Evolutionary conservation across 805 yeast species (phyloP), one percentile per base, ranked within the genome.

Genomic region (Candida mattraensis): DNA sequence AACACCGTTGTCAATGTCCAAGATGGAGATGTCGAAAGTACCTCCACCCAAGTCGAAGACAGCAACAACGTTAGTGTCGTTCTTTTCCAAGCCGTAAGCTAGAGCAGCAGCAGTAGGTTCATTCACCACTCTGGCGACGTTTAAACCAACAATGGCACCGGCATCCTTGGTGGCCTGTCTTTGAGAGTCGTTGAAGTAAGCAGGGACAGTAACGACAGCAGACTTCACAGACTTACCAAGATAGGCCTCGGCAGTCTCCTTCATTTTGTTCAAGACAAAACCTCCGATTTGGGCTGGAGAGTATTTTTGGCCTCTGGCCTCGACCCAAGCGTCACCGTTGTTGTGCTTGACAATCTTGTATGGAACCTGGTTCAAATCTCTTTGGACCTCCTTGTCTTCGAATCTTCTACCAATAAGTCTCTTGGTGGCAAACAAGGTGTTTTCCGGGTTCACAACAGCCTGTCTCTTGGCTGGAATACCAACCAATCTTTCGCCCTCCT

Each of bases 1-100:
- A 51, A 88, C 97, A 76, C 97, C 97, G 63, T 88, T 87, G 71
- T 89, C 96, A 57, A 88, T 89, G 75, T 89, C 97, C 62, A 88
- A 77, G 64, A 88, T 86, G 55, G 97, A 88, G 69, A 88, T 83
- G 83, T 88, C 97, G 65, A 88, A 88, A 58, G 97, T 88, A 80
- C 97, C 97, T 68, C 97, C 97, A 80, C 97, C 97, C 61, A 88
- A 77, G 71, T 88, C 97, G 72, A 89, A 88, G 50, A 88, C 97
- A 45, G 97, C 97, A 55, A 88, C 95, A 45, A 63, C 65, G 40
- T 56, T 60, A 20, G 65, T 50, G 51, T 74, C 79, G 22, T 68
- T 54, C 73, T 83, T 84, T 71, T 87, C 96, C 58, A 87, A 74
- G 71, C 96, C 96, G 68, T 87, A 87, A 48, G 96, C 96, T 58